A percentile compares a stretch with the other conserved stretches of the same genome.
Evolutionary conservation across 108 stramenopile species (phyloP).

Genomic region (Thalassiosira profunda): DNA sequence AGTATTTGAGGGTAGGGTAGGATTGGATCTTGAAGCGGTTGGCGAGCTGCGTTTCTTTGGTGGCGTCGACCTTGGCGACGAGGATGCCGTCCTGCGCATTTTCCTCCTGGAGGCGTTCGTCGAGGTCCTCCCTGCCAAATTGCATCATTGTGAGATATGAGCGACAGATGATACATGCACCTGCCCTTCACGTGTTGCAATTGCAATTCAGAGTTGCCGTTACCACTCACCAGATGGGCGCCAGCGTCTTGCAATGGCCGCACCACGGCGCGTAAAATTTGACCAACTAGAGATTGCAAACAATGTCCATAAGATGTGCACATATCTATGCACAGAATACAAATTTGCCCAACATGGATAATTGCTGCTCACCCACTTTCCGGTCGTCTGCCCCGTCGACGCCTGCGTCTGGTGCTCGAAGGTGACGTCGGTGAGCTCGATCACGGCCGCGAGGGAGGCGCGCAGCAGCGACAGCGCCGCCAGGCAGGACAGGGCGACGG

Average conservation of each 20-base stretch:
- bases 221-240: slow-evolving; percentile 48
- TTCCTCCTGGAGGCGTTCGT: slow-evolving; percentile 27
- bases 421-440: slow-evolving; percentile 44
- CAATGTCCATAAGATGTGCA: too few relatives aligned
- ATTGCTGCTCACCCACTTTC: too few relatives aligned
- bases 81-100: slow-evolving; percentile 47
- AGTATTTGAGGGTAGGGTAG: slow-evolving; percentile 58
- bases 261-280: slow-evolving; percentile 65
- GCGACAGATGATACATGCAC: too few relatives aligned
- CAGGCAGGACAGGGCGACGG: background rate
- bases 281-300: too few relatives aligned
- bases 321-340: too few relatives aligned
- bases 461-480: slow-evolving; percentile 1
- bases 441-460: slow-evolving; percentile 25
- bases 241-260: slow-evolving; percentile 49
- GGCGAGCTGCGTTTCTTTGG: slow-evolving; percentile 38
- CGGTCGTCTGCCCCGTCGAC: slow-evolving; percentile 51
- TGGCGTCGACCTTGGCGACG: slow-evolving; percentile 57
- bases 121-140: slow-evolving; percentile 30
- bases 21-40: slow-evolving; percentile 53
- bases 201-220: too few relatives aligned
- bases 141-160: too few relatives aligned
- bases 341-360: too few relatives aligned
- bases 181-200: too few relatives aligned
- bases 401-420: slow-evolving; percentile 60